Base-by-base conservation (phyloP, 768 basidiomycete genomes). In the Jaapia argillacea region DNA sequence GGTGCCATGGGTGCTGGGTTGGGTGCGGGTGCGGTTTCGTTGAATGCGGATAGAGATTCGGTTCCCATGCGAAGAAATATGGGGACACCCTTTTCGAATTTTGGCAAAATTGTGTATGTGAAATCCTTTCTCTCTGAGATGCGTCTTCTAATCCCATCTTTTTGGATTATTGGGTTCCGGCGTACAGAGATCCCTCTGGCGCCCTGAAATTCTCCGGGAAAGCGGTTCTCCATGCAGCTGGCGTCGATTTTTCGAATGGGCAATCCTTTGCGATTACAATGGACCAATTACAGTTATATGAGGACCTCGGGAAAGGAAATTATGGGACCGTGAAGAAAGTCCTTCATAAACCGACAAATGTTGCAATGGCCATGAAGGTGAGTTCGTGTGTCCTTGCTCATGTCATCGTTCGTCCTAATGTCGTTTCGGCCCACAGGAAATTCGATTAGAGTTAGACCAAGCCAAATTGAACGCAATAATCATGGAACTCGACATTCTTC, bases 311-410 rank as follows among this genome's bases (percentile, higher is more conserved):
- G 25, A 82, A 81, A 55, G 96, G 96, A 25, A 96, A 96, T 61
- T 98, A 98, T 55, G 96, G 96, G 35, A 94, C 92, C 2, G 96
- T 99, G 3, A 92, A 93, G 70, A 89, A 86, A 60, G 94, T 97
- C 1, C 67, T 90, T 26, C 94, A 98, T 58, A 86, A 77, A 47
- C 93, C 93, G 3, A 97, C 90, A 6, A 93, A 92, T 43, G 90
- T 97, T 36, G 75, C 76, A 46, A 97, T 99, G 93, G 94, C 94
- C 10, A 94, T 98, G 91, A 99, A 99, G 82, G 94, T 93, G 42
- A 40, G 69, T 56, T 38, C n/a, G n/a, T n/a, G 10, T 4, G 18
- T 20, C 10, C n/a, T n/a, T n/a, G n/a, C n/a, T n/a, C 25, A 13
- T 20, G 20, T 36, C 10, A 12, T 33, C 39, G 14, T n/a, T 6